Conservation (phyloP, 176 grass and related monocot genomes). For the sorghum (Sorghum bicolor) region Sorghum_bicolor_NCBIv3 NC_012870.2:6750501-6751000, state of each 20-base stretch:
- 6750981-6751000: conserved; percentile 98
- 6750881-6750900: conserved; percentile 67
- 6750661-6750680: conserved; percentile 54
- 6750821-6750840: conserved; percentile 88
- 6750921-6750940: conserved; percentile 56
- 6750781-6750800: conserved; percentile 71
- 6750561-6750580: conserved; percentile 25
- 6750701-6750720: conserved; percentile 62
- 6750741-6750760: conserved; percentile 71
- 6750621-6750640: background rate
- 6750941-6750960: conserved; percentile 67
- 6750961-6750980: conserved; percentile 77
- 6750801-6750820: conserved; percentile 91
- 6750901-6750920: conserved; percentile 64
- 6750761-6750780: conserved; percentile 86
- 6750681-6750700: conserved; percentile 87
- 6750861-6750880: conserved; percentile 77
- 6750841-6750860: conserved; percentile 88
- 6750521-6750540: conserved; percentile 96
- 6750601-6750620: conserved; percentile 15
- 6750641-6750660: conserved; percentile 60
- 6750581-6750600: background rate
- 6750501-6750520: conserved; percentile 51
- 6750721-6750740: conserved; percentile 78
- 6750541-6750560: conserved; percentile 87